Conservation (phyloP, 441 rosid genomes). For the Bruguiera hainesii region DNA sequence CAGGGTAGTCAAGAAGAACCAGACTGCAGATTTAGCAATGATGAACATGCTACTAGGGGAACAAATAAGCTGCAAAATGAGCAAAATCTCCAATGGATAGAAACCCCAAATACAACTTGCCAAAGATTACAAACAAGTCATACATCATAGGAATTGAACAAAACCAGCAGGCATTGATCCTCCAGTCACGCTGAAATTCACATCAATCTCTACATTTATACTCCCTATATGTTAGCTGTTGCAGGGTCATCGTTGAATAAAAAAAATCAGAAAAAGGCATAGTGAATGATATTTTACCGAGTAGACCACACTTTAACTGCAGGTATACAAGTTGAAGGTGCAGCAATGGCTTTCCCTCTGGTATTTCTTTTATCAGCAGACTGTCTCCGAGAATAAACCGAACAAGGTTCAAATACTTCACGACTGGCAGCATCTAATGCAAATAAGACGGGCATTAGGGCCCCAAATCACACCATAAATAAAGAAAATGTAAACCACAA, state of each 20-base stretch:
- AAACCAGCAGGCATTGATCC: too few species aligned
- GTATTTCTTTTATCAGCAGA: background rate
- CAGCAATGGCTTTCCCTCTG: background rate
- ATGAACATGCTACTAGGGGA: too few species aligned
- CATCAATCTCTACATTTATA: too few species aligned
- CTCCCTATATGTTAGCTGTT: background rate
- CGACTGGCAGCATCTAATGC: background rate
- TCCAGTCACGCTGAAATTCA: too few species aligned
- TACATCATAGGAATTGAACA: too few species aligned
- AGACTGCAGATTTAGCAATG: too few species aligned
- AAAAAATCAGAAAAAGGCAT: background rate
- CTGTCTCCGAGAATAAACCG: background rate
- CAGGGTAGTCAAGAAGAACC: conserved; percentile 10
- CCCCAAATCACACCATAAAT: background rate
- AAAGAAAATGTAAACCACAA: background rate
- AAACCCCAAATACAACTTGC: too few species aligned
- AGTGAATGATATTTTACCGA: background rate
- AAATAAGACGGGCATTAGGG: background rate
- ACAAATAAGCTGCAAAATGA: too few species aligned
- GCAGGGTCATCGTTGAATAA: background rate
- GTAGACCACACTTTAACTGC: background rate
- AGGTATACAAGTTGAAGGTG: background rate
- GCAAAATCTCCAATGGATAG: too few species aligned
- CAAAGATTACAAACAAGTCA: too few species aligned
- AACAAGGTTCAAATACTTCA: background rate